Percentiles rank a stretch among this genome's conserved stretches.
Conservation (phyloP, 768 basidiomycete genomes). For the Cyclocybe cylindracea region DNA sequence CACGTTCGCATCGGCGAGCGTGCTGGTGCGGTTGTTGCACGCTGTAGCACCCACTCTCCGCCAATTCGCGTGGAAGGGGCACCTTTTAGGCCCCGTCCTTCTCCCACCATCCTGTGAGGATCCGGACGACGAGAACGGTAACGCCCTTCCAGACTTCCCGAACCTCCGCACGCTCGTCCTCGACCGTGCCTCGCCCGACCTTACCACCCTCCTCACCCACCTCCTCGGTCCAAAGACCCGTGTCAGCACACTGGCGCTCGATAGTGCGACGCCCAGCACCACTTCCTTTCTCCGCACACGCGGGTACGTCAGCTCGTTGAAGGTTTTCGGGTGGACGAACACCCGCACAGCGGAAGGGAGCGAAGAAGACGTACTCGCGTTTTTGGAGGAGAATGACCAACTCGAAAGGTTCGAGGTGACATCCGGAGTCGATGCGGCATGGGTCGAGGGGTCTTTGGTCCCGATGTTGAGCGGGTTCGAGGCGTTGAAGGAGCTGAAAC, state of each 20-base stretch:
- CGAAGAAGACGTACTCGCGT: slow-evolving; percentile 15
- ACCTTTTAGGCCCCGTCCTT: neutral
- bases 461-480: no score
- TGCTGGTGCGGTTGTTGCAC: slow-evolving; percentile 3
- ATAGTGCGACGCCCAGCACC: slow-evolving; percentile 6
- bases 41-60: slow-evolving; percentile 15
- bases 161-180: slow-evolving; percentile 20
- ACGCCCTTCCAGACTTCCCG: slow-evolving; percentile 11
- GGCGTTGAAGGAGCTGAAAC: slow-evolving; percentile 23
- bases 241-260: slow-evolving; percentile 15
- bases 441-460: slow-evolving; percentile 19
- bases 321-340: slow-evolving; percentile 22
- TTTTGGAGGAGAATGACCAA: slow-evolving; percentile 25
- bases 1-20: neutral
- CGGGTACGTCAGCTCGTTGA: slow-evolving; percentile 23
- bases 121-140: neutral
- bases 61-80: slow-evolving; percentile 21
- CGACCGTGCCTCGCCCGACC: slow-evolving; percentile 9
- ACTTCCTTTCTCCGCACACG: slow-evolving; percentile 8
- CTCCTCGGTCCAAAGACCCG: slow-evolving; percentile 11
- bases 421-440: slow-evolving; percentile 6
- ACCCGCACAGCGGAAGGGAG: neutral
- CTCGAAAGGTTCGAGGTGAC: slow-evolving; percentile 21
- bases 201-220: neutral
- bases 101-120: no score